phyloP scores from a whole-genome alignment of 805 yeast species.

The Candida palmyrensis region DNA sequence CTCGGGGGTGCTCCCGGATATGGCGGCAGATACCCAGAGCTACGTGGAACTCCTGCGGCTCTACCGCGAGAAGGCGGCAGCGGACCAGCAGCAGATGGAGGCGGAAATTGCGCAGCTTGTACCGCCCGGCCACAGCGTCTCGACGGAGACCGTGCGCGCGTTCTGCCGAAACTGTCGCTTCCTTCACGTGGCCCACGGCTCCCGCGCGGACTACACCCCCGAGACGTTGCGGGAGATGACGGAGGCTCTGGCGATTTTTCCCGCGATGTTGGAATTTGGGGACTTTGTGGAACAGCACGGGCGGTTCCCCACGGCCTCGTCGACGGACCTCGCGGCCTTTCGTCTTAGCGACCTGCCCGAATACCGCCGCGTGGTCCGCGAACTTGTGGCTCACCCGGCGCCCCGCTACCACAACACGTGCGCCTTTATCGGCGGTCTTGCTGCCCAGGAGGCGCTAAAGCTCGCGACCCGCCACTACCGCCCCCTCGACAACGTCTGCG shows the following conservation, averaged over 20 bases:
- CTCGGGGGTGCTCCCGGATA: constrained; percentile 77
- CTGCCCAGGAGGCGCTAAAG: constrained; percentile 80
- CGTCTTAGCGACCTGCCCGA: constrained; percentile 12
- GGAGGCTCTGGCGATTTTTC: constrained; percentile 30
- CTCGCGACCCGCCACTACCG: constrained; percentile 72
- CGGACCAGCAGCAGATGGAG: constrained; percentile 40
- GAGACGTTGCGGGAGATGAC: constrained; percentile 7
- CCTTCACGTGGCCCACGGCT: constrained; percentile 47
- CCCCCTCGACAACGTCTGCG: constrained; percentile 65
- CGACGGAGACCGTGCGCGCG: constrained; percentile 29
- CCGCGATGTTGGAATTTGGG: constrained; percentile 36
- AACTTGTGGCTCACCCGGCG: constrained; percentile 33
- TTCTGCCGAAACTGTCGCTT: constrained; percentile 63
- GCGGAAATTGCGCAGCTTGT: neutral
- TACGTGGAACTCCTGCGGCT: constrained; percentile 56
- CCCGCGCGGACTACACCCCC: constrained; percentile 16
- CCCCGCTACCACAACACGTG: constrained; percentile 53
- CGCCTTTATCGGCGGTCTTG: constrained; percentile 78
- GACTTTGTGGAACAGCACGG: constrained; percentile 12
- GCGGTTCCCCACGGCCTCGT: constrained; percentile 15
- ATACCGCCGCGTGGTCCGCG: constrained; percentile 20
- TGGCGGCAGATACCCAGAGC: constrained; percentile 69
- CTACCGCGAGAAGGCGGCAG: constrained; percentile 50
- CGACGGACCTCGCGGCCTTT: constrained; percentile 13
- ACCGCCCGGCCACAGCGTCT: constrained; percentile 16